These are phyloP conservation scores for Ambrosiella cleistominuta DNA, from an alignment of 2,329 filamentous ascomycete species.

Conservation along the genomic window DNA sequence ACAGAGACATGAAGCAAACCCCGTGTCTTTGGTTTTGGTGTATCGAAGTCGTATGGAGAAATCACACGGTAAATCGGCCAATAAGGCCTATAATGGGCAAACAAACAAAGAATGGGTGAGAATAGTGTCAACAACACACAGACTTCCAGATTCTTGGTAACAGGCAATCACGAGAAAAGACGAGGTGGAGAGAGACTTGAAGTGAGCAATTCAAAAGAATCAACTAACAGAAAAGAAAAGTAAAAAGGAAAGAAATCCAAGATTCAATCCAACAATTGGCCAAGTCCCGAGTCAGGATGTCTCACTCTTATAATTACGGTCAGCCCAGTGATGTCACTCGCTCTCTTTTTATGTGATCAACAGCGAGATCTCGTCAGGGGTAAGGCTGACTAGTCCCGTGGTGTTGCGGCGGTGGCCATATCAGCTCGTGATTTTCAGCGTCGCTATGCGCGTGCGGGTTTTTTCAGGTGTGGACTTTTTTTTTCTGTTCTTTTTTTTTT, in stretches of 20 bases:
- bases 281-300: too few relatives aligned
- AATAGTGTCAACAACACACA: neutral
- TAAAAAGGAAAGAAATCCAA: neutral
- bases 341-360: neutral
- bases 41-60: too few relatives aligned
- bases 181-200: neutral
- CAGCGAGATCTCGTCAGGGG: neutral
- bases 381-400: neutral
- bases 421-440: neutral
- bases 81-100: too few relatives aligned
- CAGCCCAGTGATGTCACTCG: too few relatives aligned
- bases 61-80: too few relatives aligned
- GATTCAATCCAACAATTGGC: too few relatives aligned
- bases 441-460: neutral
- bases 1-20: neutral
- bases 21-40: too few relatives aligned
- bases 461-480: neutral
- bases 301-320: too few relatives aligned
- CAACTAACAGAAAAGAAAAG: neutral
- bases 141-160: neutral
- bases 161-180: neutral
- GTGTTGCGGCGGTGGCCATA: neutral
- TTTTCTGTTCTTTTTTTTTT: neutral
- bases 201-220: neutral
- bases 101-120: neutral